Percentiles rank a stretch among this genome's conserved stretches.
Evolutionary conservation across 192 early-diverging fungal genomes (phyloP).

Genomic region (Thoreauomyces humboldtii): DNA sequence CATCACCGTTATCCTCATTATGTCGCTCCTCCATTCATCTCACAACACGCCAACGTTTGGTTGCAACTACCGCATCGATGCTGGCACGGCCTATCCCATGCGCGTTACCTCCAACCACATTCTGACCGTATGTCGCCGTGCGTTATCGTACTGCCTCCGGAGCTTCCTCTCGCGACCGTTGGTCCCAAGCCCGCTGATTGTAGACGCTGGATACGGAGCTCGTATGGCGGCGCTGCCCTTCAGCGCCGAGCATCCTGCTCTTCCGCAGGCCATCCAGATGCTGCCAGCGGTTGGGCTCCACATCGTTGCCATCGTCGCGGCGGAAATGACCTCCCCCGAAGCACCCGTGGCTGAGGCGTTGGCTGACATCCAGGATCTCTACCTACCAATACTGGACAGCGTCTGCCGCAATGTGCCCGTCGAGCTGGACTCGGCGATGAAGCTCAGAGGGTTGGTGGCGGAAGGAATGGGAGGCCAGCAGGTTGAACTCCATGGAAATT

Average conservation of each 20-base stretch:
- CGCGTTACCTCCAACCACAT: background rate
- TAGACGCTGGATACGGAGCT: background rate
- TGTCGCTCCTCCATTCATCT: background rate
- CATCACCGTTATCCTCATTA: background rate
- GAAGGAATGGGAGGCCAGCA: too few relatives aligned
- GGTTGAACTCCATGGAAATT: too few relatives aligned
- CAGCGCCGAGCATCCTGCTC: too few relatives aligned
- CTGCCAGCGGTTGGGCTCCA: too few relatives aligned
- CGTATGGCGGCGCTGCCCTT: background rate
- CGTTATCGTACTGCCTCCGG: background rate
- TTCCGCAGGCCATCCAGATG: too few relatives aligned
- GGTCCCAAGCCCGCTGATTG: background rate
- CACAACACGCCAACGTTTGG: background rate
- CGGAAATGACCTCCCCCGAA: background rate
- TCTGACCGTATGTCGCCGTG: slow-evolving; percentile 6
- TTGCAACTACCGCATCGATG: slow-evolving; percentile 8
- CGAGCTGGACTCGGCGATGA: background rate
- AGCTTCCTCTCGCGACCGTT: background rate
- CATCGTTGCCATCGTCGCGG: too few relatives aligned
- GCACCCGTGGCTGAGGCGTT: background rate
- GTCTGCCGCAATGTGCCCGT: background rate
- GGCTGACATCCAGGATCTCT: background rate
- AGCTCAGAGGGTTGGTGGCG: too few relatives aligned
- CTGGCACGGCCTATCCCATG: background rate
- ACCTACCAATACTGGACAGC: background rate